Base-by-base conservation (phyloP, 495 filamentous ascomycete species). In the Staphylotrichum tortipilum region DNA sequence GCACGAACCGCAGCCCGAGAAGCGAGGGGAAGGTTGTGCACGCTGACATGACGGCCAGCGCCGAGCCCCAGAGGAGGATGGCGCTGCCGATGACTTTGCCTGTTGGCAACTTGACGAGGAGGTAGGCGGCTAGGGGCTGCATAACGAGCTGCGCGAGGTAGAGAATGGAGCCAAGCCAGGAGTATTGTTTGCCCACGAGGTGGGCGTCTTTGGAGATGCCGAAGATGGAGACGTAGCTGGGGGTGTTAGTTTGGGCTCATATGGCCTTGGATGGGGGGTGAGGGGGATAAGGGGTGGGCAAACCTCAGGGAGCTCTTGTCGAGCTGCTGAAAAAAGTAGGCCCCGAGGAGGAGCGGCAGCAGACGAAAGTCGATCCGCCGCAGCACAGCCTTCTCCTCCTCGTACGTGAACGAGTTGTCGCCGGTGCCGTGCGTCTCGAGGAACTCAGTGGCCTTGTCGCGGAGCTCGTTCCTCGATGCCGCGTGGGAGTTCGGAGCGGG, bases 241-340 rank as follows among this genome's bases (percentile, higher is more conserved):
- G 5, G 7, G 34, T 23, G 15, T 14, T 3, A 23, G 29, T 18
- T 14, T 9, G 18, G 29, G 15, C 10, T 14, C 18, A 29, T 43
- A 1, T n/a, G 37, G 15, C 23, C 7, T 4, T 23, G 39, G 17
- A 19, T 23, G 34, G 4, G 29, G 19, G 15, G 44, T n/a, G 9
- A 22, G 3, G 5, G 31, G 4, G 29, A 17, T 8, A 2, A 14
- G 30, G 8, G 6, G 0, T n/a, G 40, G 19, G 7, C 36, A 2
- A 58, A 68, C 28, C 68, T 70, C 7, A 79, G 61, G 10, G 72
- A 70, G 11, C 68, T 69, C 57, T 79, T 79, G 66, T 79, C 75
- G n/a, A 77, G 64, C 45, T 67, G 67, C 54, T 79, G 75, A 44
- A 79, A 70, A 59, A 71, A 77, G 61, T 79, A 78, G 11, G 71